Percentiles rank a stretch among this genome's conserved stretches.
These are phyloP conservation scores for Aegilops umbellulata DNA, from an alignment of 176 grass and related monocot genomes.

Conservation along the genomic window DNA sequence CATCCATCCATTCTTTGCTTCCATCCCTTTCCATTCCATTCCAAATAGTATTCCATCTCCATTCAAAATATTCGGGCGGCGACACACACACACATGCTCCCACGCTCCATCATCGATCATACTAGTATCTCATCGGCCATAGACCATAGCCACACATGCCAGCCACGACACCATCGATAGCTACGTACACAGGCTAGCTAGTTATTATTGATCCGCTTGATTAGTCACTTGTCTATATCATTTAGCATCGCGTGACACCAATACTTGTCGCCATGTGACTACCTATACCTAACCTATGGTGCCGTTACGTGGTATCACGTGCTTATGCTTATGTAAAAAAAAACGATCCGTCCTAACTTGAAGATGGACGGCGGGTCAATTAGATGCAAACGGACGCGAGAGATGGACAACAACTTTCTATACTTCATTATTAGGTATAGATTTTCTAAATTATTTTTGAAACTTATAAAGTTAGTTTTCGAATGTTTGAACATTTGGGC, in stretches of 20 bases:
- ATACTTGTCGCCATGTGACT: not conserved
- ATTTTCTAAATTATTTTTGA: too few species aligned
- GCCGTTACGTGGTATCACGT: too few species aligned
- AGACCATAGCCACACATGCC: not conserved
- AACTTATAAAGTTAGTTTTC: too few species aligned
- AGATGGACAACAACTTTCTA: too few species aligned
- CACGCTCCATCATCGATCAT: not conserved
- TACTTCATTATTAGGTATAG: too few species aligned
- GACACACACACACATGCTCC: not conserved
- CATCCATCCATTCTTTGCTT: not conserved
- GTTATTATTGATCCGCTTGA: not conserved
- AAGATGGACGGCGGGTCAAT: too few species aligned
- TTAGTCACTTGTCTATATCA: not conserved
- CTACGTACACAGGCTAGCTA: not conserved
- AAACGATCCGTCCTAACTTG: too few species aligned
- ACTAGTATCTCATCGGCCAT: not conserved
- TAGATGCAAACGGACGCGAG: too few species aligned
- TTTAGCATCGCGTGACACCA: not conserved
- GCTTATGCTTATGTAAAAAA: too few species aligned
- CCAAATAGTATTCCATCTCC: not conserved
- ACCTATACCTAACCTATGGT: not conserved
- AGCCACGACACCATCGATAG: not conserved
- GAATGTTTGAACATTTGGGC: too few species aligned
- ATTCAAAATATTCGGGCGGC: not conserved
- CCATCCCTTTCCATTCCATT: constrained; percentile 20